Conservation (phyloP, 352 stramenopile species). For the Phytophthora hibernalis region DNA sequence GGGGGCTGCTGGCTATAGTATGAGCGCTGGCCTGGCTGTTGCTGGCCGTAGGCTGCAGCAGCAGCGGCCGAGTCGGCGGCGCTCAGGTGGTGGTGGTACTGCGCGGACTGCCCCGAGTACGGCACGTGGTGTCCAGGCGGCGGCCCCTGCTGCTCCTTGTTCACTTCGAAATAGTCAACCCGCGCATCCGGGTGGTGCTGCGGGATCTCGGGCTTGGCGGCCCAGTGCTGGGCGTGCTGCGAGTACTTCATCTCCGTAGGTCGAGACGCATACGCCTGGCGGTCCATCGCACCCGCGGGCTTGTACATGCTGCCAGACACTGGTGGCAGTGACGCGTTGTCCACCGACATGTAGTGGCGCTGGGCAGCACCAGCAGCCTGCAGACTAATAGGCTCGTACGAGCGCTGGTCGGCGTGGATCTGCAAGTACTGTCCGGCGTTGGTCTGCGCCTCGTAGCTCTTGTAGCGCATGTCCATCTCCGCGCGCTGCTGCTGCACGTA, state of each 20-base stretch:
- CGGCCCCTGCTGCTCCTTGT: slow-evolving; percentile 65
- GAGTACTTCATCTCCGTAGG: slow-evolving; percentile 59
- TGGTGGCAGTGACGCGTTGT: slow-evolving; percentile 50
- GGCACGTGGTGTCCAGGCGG: slow-evolving; percentile 52
- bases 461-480: slow-evolving; percentile 83
- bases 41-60: slow-evolving; percentile 58
- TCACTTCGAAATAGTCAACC: slow-evolving; percentile 80
- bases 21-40: slow-evolving; percentile 39
- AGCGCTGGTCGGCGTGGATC: slow-evolving; percentile 77
- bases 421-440: slow-evolving; percentile 71
- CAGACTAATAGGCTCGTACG: slow-evolving; percentile 78
- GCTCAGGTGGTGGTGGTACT: slow-evolving; percentile 78
- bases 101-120: slow-evolving; percentile 55
- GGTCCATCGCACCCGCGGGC: slow-evolving; percentile 46
- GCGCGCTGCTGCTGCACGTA: slow-evolving; percentile 62
- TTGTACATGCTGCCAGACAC: slow-evolving; percentile 64
- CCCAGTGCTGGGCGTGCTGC: slow-evolving; percentile 77
- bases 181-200: slow-evolving; percentile 47
- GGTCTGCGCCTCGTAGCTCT: slow-evolving; percentile 58
- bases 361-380: slow-evolving; percentile 29
- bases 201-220: slow-evolving; percentile 54
- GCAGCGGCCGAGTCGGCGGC: slow-evolving; percentile 64
- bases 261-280: slow-evolving; percentile 34
- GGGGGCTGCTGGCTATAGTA: slow-evolving; percentile 66
- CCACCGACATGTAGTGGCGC: slow-evolving; percentile 64